These are phyloP conservation scores for Platanus orientalis DNA, from an alignment of 164 flowering plant genomes.

Conservation along the genomic window DNA sequence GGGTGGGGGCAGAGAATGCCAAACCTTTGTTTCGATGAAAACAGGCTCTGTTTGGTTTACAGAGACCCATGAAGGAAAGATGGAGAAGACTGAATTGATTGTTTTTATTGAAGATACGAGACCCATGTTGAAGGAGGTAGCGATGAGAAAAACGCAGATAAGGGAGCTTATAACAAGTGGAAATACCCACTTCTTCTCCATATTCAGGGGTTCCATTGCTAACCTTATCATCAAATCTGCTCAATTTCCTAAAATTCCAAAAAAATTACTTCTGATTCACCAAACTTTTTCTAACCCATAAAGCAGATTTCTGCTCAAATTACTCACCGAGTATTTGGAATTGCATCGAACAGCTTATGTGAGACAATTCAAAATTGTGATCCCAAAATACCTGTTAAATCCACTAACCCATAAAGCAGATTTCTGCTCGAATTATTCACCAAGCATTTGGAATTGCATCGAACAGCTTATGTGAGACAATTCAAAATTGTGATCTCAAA, in stretches of 20 bases:
- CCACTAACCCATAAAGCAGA: not conserved
- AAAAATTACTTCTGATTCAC: not conserved
- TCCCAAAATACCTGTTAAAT: too few relatives aligned
- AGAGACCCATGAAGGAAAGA: conserved; percentile 34
- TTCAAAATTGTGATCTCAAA: too few relatives aligned
- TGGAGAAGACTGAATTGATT: conserved; percentile 55
- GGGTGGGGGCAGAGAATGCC: conserved; percentile 35
- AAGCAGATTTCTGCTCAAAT: not conserved
- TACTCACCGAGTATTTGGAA: not conserved
- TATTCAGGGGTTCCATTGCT: conserved; percentile 40
- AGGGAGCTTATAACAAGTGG: conserved; percentile 64
- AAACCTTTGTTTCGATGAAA: conserved; percentile 45
- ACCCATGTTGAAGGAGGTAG: conserved; percentile 71
- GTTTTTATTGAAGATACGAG: conserved; percentile 52
- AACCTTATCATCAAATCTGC: conserved; percentile 28
- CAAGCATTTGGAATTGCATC: conserved; percentile 2
- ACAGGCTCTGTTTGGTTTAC: conserved; percentile 33
- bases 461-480: too few relatives aligned
- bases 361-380: too few relatives aligned
- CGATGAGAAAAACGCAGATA: conserved; percentile 56
- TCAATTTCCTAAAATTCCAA: not conserved
- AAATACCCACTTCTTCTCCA: conserved; percentile 86
- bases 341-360: not conserved
- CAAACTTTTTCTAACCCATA: not conserved
- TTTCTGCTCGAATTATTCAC: not conserved